Conservation (phyloP, 768 basidiomycete species). For the Hypholoma fasciculare region DNA sequence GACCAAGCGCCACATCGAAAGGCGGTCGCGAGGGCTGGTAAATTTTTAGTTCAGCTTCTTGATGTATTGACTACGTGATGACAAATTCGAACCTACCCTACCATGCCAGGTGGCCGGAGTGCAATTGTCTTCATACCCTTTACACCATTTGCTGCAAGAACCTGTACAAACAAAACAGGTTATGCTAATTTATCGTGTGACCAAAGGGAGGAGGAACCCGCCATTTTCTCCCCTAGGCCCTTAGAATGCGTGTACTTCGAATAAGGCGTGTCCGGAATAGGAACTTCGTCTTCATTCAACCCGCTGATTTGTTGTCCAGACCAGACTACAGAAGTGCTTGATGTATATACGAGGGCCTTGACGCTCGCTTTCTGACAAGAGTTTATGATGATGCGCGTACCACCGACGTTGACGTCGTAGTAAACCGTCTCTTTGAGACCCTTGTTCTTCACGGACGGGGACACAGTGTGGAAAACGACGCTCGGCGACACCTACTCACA, state of each 20-base stretch:
- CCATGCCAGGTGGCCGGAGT: slow-evolving; percentile 55
- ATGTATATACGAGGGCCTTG: slow-evolving; percentile 50
- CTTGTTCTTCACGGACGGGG: slow-evolving; percentile 34
- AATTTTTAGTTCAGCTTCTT: neutral
- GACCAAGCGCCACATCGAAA: neutral
- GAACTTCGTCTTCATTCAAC: slow-evolving; percentile 49
- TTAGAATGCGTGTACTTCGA: slow-evolving; percentile 45
- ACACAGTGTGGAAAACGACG: slow-evolving; percentile 56
- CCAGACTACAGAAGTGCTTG: slow-evolving; percentile 26
- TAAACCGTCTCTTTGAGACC: slow-evolving; percentile 32
- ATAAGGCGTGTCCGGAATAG: slow-evolving; percentile 36
- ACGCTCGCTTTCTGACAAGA: slow-evolving; percentile 40
- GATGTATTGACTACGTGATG: no score
- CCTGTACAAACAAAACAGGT: neutral
- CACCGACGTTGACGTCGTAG: slow-evolving; percentile 53
- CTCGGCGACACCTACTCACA: slow-evolving; percentile 32
- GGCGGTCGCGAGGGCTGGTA: neutral
- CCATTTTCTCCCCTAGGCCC: no score
- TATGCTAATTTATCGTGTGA: slow-evolving; percentile 32
- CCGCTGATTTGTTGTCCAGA: slow-evolving; percentile 48
- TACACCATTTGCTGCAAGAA: slow-evolving; percentile 42
- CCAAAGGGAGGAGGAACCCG: neutral
- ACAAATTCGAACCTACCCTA: slow-evolving; percentile 38
- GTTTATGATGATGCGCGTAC: slow-evolving; percentile 45
- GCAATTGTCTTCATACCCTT: slow-evolving; percentile 47